Evolutionary conservation across 768 basidiomycete genomes (phyloP), one percentile per base, ranked within the genome.

Genomic region (Psilocybe cubensis): DNA sequence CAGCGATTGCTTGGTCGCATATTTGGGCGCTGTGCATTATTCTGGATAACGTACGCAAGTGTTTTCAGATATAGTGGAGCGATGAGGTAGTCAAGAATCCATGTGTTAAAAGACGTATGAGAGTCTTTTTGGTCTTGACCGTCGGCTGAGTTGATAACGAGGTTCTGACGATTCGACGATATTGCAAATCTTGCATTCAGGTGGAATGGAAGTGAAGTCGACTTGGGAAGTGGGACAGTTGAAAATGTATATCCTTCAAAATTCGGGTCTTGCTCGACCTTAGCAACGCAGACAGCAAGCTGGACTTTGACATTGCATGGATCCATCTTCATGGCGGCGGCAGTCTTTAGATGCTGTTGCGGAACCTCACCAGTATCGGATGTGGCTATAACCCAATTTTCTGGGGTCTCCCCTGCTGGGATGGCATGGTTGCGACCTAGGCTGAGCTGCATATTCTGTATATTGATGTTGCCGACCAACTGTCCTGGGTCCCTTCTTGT

Each of bases 121-220:
- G 62, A 43, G 43, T 66, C 68, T 10, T 35, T 9, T 8, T 40
- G 27, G 14, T 42, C 41, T 2, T n/a, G 43, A 27, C 54, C 55
- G 33, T 68, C 66, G 29, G 70, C 70, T 1, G 69, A 68, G 60
- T 79, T 76, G 41, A 77, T 68, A n/a, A 75, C 71, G 18, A 80
- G 70, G 28, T 68, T 70, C 28, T 79, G 60, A 21, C 80, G 64
- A 58, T 83, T 79, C 2, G 77, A 72, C 0, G 80, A 72, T 10
- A 82, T 65, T 27, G 79, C 73, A 63, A 80, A 82, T 1, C 77
- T 72, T 2, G 78, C 80, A 31, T 75, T 72, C 4, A 82, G 54
- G 57, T 83, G 81, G 3, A 79, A 72, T 0, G 81, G 80, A 0
- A 83, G 66, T 3, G 70, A 64, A 1, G 69, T 77, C 1, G 61